Base-by-base conservation (phyloP, 2,329 filamentous ascomycete species). In the Hirsutella rhossiliensis region DNA sequence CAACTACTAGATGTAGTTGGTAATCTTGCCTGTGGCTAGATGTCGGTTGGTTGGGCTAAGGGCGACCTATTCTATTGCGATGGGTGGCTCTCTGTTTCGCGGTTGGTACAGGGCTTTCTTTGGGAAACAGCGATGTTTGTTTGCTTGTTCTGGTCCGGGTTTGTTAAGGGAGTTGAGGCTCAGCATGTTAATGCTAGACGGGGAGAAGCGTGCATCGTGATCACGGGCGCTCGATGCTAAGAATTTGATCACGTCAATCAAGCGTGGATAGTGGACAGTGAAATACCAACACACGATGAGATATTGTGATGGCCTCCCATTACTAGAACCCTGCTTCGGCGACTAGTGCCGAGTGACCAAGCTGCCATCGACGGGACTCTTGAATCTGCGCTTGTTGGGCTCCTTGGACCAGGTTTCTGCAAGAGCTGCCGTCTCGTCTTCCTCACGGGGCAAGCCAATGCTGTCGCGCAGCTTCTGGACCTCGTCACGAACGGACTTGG, bases 351-450 rank as follows among this genome's bases (percentile, higher is more conserved):
- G 60, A 50, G 65, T 65, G 28, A 76, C 66, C 43, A 72, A 55
- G 51, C 73, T 74, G 32, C 69, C 71, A 44, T 78, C 74, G 7
- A 78, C 71, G 4, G 66, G 62, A 47, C 74, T 78, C 58, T 64
- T 71, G 53, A 71, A 76, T 45, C 62, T 67, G 44, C 67, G 67
- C 38, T 65, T 61, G 30, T 61, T 60, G 15, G 68, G 69, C 47
- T 76, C 73, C 41, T 65, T 65, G 2, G 75, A 68, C 82, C 87
- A 97, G 2, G 88, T 95, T 62, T 90, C 85, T 0, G 84, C 87
- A 27, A 89, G 64, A 9, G 80, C 83, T 40, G 80, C 75, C 52
- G 84, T 81, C 0, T 84, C 80, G 53, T 94, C 86, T 52, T 94
- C 83, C 47, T 94, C 87, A n/a, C 52, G 52, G 1, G 84, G 76